Evolutionary conservation across 257 asterid species (phyloP), one percentile per base, ranked within the genome.

Genomic region (Cynanchum wilfordii): DNA sequence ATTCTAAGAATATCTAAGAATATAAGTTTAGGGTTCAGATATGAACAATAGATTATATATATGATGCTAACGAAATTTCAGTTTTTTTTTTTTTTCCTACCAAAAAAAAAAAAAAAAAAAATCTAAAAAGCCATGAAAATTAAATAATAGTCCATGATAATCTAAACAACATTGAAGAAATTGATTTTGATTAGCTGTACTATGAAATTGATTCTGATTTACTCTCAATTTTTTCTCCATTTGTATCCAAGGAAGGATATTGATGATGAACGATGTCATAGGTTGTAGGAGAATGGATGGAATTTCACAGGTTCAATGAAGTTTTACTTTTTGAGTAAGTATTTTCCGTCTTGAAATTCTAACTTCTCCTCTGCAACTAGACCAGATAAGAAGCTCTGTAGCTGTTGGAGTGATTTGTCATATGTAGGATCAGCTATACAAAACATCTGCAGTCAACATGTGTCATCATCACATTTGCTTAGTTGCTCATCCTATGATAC

Each of bases 311-410:
- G 13, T 10, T 30, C 51, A 13, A 11, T 42, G 7, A 42, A 47
- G 52, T 20, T 29, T 87, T 83, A 89, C 84, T 89, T 94, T 80
- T 81, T 87, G 64, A 94, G 83, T 76, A 87, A 75, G 78, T 89
- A 89, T 90, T 84, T 76, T 70, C 91, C 92, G 40, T 92, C 98
- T 78, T 86, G 82, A 49, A 87, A 63, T 84, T 91, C 97, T 29
- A 94, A 87, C 86, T 92, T 94, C 82, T 94, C 99, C 74, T 95
- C 99, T 24, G 97, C 97, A 79, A 90, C 95, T 50, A 92, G 78
- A 76, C 98, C 96, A 51, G 83, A 82, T 82, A 94, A 84, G 77
- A 94, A 94, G 89, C 93, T 85, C 71, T 92, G 99, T 78, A 95
- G 77, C 87, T 91, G 98, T 72, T 89, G 99, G 75, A 95, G 89